Evolutionary conservation across 306 rosid species (phyloP), one percentile per base, ranked within the genome.

Genomic region (Prunus campanulata): DNA sequence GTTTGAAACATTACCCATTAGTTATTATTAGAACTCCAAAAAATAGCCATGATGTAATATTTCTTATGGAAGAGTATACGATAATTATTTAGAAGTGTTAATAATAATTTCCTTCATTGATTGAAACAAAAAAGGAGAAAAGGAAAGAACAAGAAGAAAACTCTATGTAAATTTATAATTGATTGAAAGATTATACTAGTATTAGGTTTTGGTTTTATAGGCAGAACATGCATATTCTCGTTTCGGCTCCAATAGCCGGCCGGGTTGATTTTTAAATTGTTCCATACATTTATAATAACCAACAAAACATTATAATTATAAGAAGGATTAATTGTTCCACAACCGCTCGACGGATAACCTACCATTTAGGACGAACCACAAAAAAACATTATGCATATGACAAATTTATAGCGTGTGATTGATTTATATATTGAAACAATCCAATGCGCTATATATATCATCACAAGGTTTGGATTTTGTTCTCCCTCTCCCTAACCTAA

Each of bases 361-460:
- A 66, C 78, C 60, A 10, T 59, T 63, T 51, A 39, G 39, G 75
- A 39, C 56, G 47, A 8, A 11, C 12, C 77, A 78, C 48, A 47
- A 78, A 24, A 74, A 55, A 15, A 72, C 76, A 73, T 20, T 20
- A 55, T 7, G 46, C 72, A 51, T 52, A 46, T 15, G 77, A 74
- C 86, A 74, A 74, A 25, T 29, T 50, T n/a, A 20, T 15, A 29
- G 47, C 68, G 51, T 68, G 46, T 32, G 11, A 24, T 19, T 11
- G 27, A 54, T 35, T n/a, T 14, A 32, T 6, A 10, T 2, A 11
- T 19, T 71, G 10, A 30, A 27, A 1, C 4, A 49, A 42, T 30
- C 8, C 47, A 54, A 66, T 44, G 72, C 29, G 56, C 16, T 22
- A 55, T 32, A 15, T 18, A 27, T 25, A 11, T 19, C 20, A 27